Evolutionary conservation across 495 filamentous ascomycete species (phyloP), one percentile per base, ranked within the genome.

Genomic region (Penicillium pulvis): DNA sequence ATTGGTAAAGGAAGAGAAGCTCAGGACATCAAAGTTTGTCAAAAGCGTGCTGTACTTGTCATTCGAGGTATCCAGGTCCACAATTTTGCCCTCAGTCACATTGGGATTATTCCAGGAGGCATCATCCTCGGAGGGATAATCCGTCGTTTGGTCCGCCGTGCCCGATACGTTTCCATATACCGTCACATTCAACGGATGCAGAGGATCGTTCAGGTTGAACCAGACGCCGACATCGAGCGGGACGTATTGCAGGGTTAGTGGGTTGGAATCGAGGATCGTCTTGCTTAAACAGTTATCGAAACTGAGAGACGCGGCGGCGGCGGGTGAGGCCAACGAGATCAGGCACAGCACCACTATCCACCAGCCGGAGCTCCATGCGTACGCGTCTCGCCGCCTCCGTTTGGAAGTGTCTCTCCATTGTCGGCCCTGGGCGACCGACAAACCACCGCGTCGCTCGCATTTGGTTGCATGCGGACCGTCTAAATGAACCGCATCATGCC

Each of bases 131-230:
- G 76, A 55, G 43, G 90, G 90, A 56, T 85, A 78, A 16, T 70
- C 58, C 5, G 71, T 51, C 20, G 78, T 66, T 31, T 60, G 44
- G 53, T 75, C 74, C 17, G 73, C 69, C 16, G 75, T 75, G 8
- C 94, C 94, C 26, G 87, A 87, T 20, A 98, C 91, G 72, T 97
- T 97, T 23, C 93, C 93, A 75, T 91, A 97, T 20, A 96, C 85
- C 1, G 87, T 96, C 28, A 97, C 75, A 56, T 84, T 84, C 30
- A 98, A 76, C 39, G 85, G 85, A 66, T 92, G 84, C 50, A 80
- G 82, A 11, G 83, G 67, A 55, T 82, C 73, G 19, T 74, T 69
- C 23, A 83, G 74, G 61, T 92, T 81, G 75, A 95, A 96, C 12
- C 72, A 74, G 55, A 90, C 95, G 61, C 86, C 83, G 56, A 95